Evolutionary conservation across 441 rosid species (phyloP).

Genomic region (Gossypium schwendimanii): DNA sequence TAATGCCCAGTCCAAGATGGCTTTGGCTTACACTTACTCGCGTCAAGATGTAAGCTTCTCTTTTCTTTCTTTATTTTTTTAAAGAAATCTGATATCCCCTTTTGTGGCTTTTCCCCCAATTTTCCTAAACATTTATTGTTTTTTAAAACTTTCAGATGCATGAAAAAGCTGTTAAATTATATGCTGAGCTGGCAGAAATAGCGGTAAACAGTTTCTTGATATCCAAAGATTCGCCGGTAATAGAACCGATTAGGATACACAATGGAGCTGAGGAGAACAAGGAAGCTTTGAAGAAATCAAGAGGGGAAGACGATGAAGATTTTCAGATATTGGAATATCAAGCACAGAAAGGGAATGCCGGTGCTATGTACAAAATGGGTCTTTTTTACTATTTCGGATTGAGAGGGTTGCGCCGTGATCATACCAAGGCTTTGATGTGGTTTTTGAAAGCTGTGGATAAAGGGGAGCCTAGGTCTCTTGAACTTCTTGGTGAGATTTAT

Average conservation of each 20-base stretch:
- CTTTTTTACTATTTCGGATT: constrained; percentile 86
- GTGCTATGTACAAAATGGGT: constrained; percentile 85
- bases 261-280: constrained; percentile 94
- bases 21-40: constrained; percentile 70
- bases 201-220: constrained; percentile 92
- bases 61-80: neutral
- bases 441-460: constrained; percentile 80
- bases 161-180: constrained; percentile 68
- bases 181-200: constrained; percentile 84
- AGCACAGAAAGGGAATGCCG: constrained; percentile 90
- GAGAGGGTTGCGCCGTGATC: constrained; percentile 94
- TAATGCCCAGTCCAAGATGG: constrained; percentile 88
- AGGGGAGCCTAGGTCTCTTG: constrained; percentile 92
- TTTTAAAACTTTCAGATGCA: constrained; percentile 51
- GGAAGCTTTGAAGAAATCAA: constrained; percentile 76
- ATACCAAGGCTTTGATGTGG: constrained; percentile 78
- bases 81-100: neutral
- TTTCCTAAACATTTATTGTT: constrained; percentile 9
- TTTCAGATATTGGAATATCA: constrained; percentile 94
- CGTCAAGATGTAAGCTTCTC: constrained; percentile 72
- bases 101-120: neutral
- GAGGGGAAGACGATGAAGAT: constrained; percentile 95
- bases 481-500: constrained; percentile 91
- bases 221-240: constrained; percentile 83
- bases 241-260: constrained; percentile 87